Evolutionary conservation across 169 alveolate genomes (phyloP).

Genomic region (Cryptosporidium sp.): DNA sequence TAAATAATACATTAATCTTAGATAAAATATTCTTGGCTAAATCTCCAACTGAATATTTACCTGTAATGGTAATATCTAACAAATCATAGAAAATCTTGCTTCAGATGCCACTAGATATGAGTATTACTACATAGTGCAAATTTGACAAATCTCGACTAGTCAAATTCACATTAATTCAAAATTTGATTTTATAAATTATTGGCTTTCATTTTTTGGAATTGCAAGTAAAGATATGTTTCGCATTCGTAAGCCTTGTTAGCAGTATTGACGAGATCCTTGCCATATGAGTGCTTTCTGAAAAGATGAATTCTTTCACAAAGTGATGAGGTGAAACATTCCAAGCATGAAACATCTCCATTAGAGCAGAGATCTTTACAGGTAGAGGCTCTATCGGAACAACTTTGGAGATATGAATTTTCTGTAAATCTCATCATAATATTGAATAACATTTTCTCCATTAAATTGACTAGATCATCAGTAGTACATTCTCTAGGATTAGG

Average conservation of each 20-base stretch:
- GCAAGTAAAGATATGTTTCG: conserved; percentile 13
- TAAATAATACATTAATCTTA: no score
- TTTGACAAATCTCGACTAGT: background rate
- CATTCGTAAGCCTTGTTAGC: conserved; percentile 23
- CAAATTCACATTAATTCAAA: background rate
- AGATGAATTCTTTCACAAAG: conserved; percentile 23
- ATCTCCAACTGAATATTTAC: background rate
- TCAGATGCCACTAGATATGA: background rate
- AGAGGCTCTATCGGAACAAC: conserved; percentile 1
- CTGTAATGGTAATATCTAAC: background rate
- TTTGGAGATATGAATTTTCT: conserved; percentile 1
- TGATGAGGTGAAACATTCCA: background rate
- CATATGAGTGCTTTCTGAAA: conserved; percentile 2
- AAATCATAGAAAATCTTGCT: background rate
- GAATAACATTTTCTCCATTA: background rate
- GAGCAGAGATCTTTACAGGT: background rate
- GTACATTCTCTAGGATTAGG: background rate
- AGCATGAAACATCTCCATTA: conserved; percentile 4
- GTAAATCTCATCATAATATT: background rate
- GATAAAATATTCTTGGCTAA: background rate
- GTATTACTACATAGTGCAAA: background rate
- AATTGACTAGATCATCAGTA: background rate
- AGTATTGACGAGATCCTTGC: background rate
- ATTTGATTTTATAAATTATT: background rate
- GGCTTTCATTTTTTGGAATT: background rate